Evolutionary conservation across 805 yeast genomes (phyloP).

Genomic region (Candida pseudofarinosa): DNA sequence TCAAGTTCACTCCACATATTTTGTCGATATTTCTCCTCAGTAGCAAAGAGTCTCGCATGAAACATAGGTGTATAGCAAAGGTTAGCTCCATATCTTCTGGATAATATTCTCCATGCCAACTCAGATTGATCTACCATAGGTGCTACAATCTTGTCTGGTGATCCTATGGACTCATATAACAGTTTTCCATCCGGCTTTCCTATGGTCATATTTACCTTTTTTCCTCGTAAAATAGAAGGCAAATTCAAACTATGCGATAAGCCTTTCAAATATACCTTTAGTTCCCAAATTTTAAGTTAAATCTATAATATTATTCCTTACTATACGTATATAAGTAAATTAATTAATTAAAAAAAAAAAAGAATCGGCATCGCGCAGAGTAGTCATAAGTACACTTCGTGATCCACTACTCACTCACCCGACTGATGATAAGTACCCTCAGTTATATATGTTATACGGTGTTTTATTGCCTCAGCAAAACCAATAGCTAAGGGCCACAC

Average conservation of each 20-base stretch:
- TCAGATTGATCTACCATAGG: constrained; percentile 99
- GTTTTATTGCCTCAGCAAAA: constrained; percentile 75
- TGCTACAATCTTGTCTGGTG: constrained; percentile 84
- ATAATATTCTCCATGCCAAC: constrained; percentile 87
- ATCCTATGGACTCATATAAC: constrained; percentile 63
- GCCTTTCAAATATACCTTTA: background rate
- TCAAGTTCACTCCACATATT: constrained; percentile 71
- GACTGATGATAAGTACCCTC: background rate
- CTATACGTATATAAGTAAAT: background rate
- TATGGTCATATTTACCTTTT: constrained; percentile 9
- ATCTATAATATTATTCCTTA: background rate
- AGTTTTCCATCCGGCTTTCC: constrained; percentile 52
- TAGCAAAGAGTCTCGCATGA: constrained; percentile 87
- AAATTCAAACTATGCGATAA: background rate
- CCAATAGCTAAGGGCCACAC: constrained; percentile 80
- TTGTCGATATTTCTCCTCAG: constrained; percentile 72
- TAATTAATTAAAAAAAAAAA: no score
- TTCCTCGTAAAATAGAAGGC: background rate
- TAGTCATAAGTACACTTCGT: no score
- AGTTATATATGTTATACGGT: background rate
- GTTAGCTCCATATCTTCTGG: constrained; percentile 87
- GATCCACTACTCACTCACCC: no score
- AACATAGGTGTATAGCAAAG: constrained; percentile 96
- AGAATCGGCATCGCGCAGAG: background rate
- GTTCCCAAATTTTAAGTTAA: background rate